A percentile compares a stretch with the other conserved stretches of the same genome.
Evolutionary conservation across 495 filamentous ascomycete genomes (phyloP).

Genomic region (Viridothelium virens): DNA sequence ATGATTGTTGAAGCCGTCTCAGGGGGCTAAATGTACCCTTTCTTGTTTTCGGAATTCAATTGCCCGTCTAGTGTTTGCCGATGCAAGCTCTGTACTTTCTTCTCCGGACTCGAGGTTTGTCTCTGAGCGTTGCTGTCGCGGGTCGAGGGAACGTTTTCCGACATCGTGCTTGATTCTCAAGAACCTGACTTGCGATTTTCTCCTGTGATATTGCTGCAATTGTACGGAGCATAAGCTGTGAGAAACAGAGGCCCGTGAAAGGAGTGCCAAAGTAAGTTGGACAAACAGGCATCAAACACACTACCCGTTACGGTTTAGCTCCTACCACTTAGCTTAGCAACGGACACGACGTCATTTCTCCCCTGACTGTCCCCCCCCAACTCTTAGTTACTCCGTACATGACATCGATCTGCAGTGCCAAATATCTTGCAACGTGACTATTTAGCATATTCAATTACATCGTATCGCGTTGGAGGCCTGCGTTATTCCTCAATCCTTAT

Average conservation of each 20-base stretch:
- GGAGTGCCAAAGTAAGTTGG: neutral
- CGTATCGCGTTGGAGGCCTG: too few relatives aligned
- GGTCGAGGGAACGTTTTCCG: slow-evolving; percentile 44
- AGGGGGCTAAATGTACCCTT: slow-evolving; percentile 25
- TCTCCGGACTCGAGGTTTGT: slow-evolving; percentile 31
- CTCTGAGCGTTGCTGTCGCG: slow-evolving; percentile 50
- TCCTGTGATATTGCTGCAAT: neutral
- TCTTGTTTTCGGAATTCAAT: slow-evolving; percentile 39
- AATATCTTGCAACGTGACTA: too few relatives aligned
- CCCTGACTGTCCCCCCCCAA: too few relatives aligned
- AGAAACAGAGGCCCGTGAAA: neutral
- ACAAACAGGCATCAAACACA: neutral
- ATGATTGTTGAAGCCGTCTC: neutral
- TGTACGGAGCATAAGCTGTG: neutral
- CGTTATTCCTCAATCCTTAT: too few relatives aligned
- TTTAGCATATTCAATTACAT: too few relatives aligned
- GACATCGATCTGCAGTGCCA: too few relatives aligned
- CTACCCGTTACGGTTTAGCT: neutral
- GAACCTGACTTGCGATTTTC: neutral
- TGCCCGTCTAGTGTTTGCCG: neutral
- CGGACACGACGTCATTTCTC: too few relatives aligned
- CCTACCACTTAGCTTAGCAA: too few relatives aligned
- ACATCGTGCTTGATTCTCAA: slow-evolving; percentile 10
- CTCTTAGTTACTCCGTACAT: too few relatives aligned
- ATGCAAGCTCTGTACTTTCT: neutral